A percentile compares a stretch with the other conserved stretches of the same genome.
Conservation (phyloP, 805 yeast species). For the Sporopachydermia lactativora region DNA sequence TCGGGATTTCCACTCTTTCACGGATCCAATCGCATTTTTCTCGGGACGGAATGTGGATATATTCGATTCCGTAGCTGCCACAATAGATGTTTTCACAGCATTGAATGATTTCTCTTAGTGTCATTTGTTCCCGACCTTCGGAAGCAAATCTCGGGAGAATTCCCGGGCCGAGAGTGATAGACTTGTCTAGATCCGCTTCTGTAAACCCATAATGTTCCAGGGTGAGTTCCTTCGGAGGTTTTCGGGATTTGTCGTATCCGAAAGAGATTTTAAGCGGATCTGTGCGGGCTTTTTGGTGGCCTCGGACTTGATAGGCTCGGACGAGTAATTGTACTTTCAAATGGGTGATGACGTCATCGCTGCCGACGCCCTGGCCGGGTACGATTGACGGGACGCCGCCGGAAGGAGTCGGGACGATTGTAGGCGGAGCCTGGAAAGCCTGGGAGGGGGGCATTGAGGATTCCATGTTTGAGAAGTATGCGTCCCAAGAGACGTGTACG, state of each 20-base stretch:
- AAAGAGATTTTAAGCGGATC: constrained; percentile 91
- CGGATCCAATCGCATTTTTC: constrained; percentile 97
- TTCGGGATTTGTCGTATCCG: constrained; percentile 44
- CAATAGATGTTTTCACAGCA: constrained; percentile 80
- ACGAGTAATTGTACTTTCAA: constrained; percentile 92
- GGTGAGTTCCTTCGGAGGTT: constrained; percentile 74
- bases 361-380: constrained; percentile 30
- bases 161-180: constrained; percentile 93
- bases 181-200: constrained; percentile 69
- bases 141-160: constrained; percentile 83
- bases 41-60: constrained; percentile 92
- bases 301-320: constrained; percentile 97
- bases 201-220: constrained; percentile 87
- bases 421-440: constrained; percentile 89
- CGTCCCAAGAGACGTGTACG: constrained; percentile 95
- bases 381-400: constrained; percentile 59
- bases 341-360: constrained; percentile 67
- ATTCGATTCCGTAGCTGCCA: constrained; percentile 82
- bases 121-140: constrained; percentile 43
- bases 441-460: constrained; percentile 50
- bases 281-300: constrained; percentile 87
- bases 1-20: constrained; percentile 87
- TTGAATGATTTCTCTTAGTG: constrained; percentile 63
- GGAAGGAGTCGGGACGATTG: constrained; percentile 66
- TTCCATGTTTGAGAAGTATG: constrained; percentile 86